Evolutionary conservation across 2,329 filamentous ascomycete genomes (phyloP).

Genomic region (Zymoseptoria pseudotritici): DNA sequence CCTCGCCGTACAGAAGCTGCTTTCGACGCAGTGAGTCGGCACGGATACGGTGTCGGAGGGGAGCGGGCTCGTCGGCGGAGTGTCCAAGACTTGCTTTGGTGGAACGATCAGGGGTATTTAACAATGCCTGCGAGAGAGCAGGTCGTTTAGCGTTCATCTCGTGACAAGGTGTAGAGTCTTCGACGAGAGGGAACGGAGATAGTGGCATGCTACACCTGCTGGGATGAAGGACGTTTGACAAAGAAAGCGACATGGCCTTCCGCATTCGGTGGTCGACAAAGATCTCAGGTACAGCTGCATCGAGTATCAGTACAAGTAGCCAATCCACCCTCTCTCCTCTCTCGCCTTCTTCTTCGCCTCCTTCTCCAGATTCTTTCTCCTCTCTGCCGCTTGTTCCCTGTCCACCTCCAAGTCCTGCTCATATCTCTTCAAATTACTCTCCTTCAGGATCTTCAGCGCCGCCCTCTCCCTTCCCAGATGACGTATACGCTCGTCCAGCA

Average conservation of each 20-base stretch:
- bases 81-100: too few species aligned
- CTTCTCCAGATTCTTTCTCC: too few species aligned
- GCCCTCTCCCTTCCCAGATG: too few species aligned
- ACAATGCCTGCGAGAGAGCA: neutral
- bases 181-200: neutral
- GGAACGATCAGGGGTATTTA: neutral
- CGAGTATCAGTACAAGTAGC: neutral
- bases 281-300: neutral
- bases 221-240: neutral
- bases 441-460: too few species aligned
- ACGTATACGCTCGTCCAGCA: too few species aligned
- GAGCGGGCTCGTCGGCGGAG: too few species aligned
- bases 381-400: too few species aligned
- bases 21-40: too few species aligned
- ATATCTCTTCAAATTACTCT: too few species aligned
- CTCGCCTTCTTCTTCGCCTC: neutral
- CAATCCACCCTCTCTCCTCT: neutral
- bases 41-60: too few species aligned
- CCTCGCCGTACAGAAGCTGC: too few species aligned
- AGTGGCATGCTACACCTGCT: neutral
- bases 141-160: neutral
- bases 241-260: neutral
- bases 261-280: neutral
- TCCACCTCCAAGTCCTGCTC: too few species aligned
- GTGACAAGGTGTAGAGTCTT: neutral